Evolutionary conservation across 1,139 yeast genomes (phyloP), one percentile per base, ranked within the genome.

Genomic region (Saccharomycopsis crataegensis): DNA sequence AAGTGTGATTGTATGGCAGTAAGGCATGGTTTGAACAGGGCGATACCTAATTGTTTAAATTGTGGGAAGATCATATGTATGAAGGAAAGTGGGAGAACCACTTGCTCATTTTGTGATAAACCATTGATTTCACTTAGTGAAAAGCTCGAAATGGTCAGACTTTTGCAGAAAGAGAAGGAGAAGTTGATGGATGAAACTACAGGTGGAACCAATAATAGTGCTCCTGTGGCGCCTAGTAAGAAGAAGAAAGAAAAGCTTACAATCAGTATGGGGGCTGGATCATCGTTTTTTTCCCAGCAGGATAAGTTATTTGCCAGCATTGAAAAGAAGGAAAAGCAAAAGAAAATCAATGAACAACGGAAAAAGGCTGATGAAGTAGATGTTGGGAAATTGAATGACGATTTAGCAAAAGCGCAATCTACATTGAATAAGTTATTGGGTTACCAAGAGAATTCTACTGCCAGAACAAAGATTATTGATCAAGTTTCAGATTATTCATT

Each of bases 51-150:
- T 65, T 94, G 99, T 63, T 70, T 93, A 46, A 83, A 85, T 56
- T 94, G 99, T 68, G 99, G 99, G 9, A 89, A 90, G 65, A 88
- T 94, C 43, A 86, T 93, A 2, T 94, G 99, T 70, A 76, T 77
- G 3, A 83, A 83, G 62, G 98, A 94, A 65, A 98, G 98, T 0
- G 66, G 82, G n/a, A 73, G 78, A 44, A 89, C 90, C 53, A 94
- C 94, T 4, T 94, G 99, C 65, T 78, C 94, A 2, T 86, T 72
- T 59, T 93, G 99, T 70, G 89, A 90, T 0, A 67, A 74, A 31
- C 86, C 82, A 38, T 69, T 93, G 42, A 72, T 93, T 16, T 75
- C 82, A 4, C 65, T 68, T 8, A 76, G 76, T 22, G 96, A 89
- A 59, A 76, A 79, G 60, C 60, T 63, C n/a, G 82, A 80, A 48